Evolutionary conservation across 1,139 yeast species (phyloP).

Genomic region (Trichomonascaceae sp.): DNA sequence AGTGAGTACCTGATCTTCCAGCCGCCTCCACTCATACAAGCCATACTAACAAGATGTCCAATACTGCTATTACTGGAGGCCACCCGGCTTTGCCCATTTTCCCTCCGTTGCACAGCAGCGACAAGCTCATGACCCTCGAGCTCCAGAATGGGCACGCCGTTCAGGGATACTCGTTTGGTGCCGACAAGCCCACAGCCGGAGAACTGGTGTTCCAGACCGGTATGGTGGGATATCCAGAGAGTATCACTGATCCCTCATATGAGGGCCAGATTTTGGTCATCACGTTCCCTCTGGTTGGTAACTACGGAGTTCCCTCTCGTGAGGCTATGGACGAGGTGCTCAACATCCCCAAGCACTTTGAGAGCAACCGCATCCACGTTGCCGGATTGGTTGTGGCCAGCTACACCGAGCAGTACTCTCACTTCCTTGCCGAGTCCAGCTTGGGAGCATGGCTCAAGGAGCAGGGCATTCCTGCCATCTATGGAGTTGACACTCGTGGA

Average conservation of each 20-base stretch:
- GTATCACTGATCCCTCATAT: slow-evolving; percentile 96
- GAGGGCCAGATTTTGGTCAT: slow-evolving; percentile 96
- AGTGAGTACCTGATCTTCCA: too few relatives aligned
- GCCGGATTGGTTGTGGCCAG: slow-evolving; percentile 97
- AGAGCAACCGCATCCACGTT: slow-evolving; percentile 80
- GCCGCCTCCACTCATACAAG: too few relatives aligned
- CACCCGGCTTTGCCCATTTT: slow-evolving; percentile 46
- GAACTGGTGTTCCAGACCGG: slow-evolving; percentile 99
- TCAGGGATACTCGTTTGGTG: slow-evolving; percentile 98
- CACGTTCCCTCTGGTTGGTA: slow-evolving; percentile 94
- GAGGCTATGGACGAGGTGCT: slow-evolving; percentile 62
- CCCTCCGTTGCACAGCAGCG: slow-evolving; percentile 75
- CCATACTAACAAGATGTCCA: too few relatives aligned
- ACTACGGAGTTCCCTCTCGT: slow-evolving; percentile 97
- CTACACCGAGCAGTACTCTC: slow-evolving; percentile 93
- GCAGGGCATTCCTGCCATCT: slow-evolving; percentile 88
- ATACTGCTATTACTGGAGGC: background rate
- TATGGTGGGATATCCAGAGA: slow-evolving; percentile 99
- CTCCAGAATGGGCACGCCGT: slow-evolving; percentile 79
- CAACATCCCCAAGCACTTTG: slow-evolving; percentile 81
- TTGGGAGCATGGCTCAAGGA: slow-evolving; percentile 88
- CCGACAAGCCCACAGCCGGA: slow-evolving; percentile 80
- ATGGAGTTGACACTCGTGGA: slow-evolving; percentile 95
- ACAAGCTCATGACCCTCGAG: slow-evolving; percentile 79
- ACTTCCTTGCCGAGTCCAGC: slow-evolving; percentile 82